phyloP scores from a whole-genome alignment of 2,329 filamentous ascomycete species.

The Penicillium sp. region DNA sequence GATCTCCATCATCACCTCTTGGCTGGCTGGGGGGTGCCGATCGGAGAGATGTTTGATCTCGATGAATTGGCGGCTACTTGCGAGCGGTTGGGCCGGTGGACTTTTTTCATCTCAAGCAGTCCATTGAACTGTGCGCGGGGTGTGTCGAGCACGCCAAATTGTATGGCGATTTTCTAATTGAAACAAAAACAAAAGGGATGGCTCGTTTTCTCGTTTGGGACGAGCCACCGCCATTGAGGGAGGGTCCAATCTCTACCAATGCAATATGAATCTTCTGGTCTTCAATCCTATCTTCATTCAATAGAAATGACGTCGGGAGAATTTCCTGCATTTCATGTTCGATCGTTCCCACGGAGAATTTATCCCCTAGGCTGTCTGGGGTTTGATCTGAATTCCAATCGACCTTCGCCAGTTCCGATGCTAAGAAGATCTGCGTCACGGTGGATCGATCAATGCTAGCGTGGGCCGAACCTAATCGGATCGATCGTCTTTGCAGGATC shows the following conservation, averaged over 20 bases:
- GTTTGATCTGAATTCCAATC: no score
- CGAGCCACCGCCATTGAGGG: no score
- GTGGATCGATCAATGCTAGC: conserved; percentile 19
- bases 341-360: no score
- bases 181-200: no score
- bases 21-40: conserved; percentile 35
- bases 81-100: conserved; percentile 30
- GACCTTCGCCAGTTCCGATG: no score
- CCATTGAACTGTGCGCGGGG: conserved; percentile 35
- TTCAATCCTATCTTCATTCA: no score
- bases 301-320: background rate
- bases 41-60: conserved; percentile 39
- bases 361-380: no score
- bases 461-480: conserved; percentile 46
- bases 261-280: no score
- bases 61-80: conserved; percentile 32
- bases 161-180: conserved; percentile 38
- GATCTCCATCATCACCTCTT: conserved; percentile 34
- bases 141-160: conserved; percentile 40
- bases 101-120: conserved; percentile 36
- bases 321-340: no score
- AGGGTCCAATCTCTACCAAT: no score
- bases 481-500: conserved; percentile 43
- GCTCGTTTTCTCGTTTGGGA: no score
- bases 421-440: no score